Conservation (phyloP, 163 green algal species). For the Scenedesmus sp. region DNA sequence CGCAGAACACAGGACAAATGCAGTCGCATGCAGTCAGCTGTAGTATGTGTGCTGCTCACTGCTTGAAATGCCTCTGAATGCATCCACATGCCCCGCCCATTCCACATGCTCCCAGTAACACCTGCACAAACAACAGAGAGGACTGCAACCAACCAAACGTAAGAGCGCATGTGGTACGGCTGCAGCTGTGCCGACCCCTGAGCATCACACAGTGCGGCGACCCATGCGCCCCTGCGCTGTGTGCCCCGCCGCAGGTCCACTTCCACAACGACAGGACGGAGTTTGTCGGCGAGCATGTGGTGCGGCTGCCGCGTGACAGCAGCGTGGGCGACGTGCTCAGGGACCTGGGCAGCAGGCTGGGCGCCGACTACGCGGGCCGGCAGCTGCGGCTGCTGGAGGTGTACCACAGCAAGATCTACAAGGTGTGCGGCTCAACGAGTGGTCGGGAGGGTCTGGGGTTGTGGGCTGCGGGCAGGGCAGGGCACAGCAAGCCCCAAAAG, state of each 20-base stretch:
- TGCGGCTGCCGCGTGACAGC: slow-evolving; percentile 84
- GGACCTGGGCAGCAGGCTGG: slow-evolving; percentile 75
- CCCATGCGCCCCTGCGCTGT: too few species aligned
- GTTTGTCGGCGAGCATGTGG: slow-evolving; percentile 77
- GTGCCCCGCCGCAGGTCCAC: slow-evolving; percentile 71
- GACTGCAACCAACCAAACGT: too few species aligned
- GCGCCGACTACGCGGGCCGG: slow-evolving; percentile 54
- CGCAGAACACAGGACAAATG: too few species aligned
- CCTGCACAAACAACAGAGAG: slow-evolving; percentile 80
- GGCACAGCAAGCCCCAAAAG: too few species aligned
- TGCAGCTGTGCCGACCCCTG: slow-evolving; percentile 55
- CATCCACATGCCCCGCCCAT: too few species aligned
- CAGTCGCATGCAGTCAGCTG: too few species aligned
- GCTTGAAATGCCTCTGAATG: neutral
- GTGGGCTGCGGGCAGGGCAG: too few species aligned
- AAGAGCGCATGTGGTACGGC: slow-evolving; percentile 78
- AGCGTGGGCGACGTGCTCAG: slow-evolving; percentile 83
- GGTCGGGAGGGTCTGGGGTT: too few species aligned
- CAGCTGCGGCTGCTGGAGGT: slow-evolving; percentile 93
- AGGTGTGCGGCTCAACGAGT: too few species aligned
- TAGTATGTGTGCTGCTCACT: too few species aligned
- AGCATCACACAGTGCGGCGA: neutral
- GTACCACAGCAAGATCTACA: slow-evolving; percentile 90
- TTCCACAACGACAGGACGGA: slow-evolving; percentile 84
- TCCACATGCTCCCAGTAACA: slow-evolving; percentile 65